A percentile compares a stretch with the other conserved stretches of the same genome.
phyloP scores from a whole-genome alignment of 2,329 filamentous ascomycete genomes.

The Tolypocladium inflatum region DNA sequence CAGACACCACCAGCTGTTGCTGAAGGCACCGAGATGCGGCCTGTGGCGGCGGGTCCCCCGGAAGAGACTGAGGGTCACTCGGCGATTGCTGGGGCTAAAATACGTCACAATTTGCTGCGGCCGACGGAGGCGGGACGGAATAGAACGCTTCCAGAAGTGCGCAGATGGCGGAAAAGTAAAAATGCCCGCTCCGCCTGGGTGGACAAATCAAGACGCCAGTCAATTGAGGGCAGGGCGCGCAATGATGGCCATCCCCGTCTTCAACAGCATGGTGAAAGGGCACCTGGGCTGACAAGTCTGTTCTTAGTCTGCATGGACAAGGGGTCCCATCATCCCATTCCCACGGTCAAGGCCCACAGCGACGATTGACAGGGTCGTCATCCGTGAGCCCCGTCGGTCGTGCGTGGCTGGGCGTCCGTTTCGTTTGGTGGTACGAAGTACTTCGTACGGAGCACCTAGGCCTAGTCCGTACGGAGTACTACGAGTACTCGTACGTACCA shows the following conservation, averaged over 20 bases:
- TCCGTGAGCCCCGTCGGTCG: not conserved
- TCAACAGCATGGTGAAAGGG: not conserved
- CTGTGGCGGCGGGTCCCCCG: slow-evolving; percentile 1
- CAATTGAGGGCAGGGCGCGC: not conserved
- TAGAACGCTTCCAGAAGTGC: not conserved
- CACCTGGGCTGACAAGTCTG: not conserved
- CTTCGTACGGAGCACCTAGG: too few species aligned
- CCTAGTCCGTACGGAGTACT: too few species aligned
- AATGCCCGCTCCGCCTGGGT: too few species aligned
- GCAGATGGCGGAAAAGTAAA: not conserved
- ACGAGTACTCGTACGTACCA: too few species aligned
- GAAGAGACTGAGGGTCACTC: not conserved
- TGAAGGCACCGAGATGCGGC: not conserved
- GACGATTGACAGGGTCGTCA: not conserved
- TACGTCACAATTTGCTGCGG: not conserved
- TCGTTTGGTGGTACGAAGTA: not conserved
- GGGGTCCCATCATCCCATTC: not conserved
- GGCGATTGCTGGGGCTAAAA: not conserved
- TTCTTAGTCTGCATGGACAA: not conserved
- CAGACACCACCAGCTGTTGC: not conserved
- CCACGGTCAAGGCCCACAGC: not conserved
- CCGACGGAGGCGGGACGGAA: not conserved
- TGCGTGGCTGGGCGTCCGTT: not conserved
- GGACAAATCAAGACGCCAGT: not conserved
- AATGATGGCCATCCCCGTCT: not conserved